Conservation (phyloP, 306 rosid genomes). For the Mimosa pudica region DNA sequence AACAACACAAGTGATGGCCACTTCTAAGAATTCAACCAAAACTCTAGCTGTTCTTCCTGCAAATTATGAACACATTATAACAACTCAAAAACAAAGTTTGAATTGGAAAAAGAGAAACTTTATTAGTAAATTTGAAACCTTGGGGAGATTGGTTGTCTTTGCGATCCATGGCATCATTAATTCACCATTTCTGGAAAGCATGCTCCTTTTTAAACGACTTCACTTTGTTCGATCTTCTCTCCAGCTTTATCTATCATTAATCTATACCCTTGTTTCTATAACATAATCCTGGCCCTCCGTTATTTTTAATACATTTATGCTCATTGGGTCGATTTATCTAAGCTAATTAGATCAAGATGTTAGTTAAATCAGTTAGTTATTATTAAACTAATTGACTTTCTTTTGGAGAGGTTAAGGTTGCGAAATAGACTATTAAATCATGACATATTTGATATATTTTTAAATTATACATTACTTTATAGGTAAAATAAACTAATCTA, state of each 20-base stretch:
- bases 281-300: not conserved
- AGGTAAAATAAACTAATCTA: too few relatives aligned
- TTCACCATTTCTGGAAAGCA: not conserved
- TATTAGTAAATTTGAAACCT: conserved; percentile 42
- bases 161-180: conserved; percentile 50
- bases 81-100: not conserved
- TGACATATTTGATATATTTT: too few relatives aligned
- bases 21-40: conserved; percentile 83
- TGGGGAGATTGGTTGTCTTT: conserved; percentile 58
- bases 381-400: too few relatives aligned
- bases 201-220: not conserved
- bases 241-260: not conserved
- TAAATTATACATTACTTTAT: too few relatives aligned
- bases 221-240: not conserved
- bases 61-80: conserved; percentile 11
- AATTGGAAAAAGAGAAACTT: not conserved
- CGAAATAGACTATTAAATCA: too few relatives aligned
- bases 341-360: too few relatives aligned
- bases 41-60: conserved; percentile 63
- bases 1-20: conserved; percentile 70
- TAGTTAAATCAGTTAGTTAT: too few relatives aligned
- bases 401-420: too few relatives aligned
- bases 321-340: too few relatives aligned
- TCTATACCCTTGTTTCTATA: not conserved
- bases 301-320: not conserved